Evolutionary conservation across 208 protist genomes (phyloP).

Genomic region (Acanthamoeba culbertsoni): DNA sequence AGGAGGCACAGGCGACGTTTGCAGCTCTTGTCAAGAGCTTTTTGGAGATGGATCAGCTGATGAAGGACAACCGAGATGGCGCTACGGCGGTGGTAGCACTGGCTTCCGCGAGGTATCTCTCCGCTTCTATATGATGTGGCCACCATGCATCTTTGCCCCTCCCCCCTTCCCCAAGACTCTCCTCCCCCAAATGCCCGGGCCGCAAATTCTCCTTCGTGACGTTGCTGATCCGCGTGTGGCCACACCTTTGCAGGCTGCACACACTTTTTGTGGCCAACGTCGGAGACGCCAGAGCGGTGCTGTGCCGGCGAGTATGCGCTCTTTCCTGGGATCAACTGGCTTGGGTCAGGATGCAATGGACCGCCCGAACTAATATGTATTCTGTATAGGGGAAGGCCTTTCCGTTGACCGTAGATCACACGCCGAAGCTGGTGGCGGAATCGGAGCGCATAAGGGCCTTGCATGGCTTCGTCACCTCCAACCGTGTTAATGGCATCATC

Average conservation of each 20-base stretch:
- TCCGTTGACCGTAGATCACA: conserved; percentile 54
- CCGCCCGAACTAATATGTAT: background rate
- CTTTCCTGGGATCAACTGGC: background rate
- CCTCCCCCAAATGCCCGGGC: background rate
- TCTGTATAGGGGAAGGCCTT: conserved; percentile 6
- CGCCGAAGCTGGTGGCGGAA: background rate
- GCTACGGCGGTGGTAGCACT: conserved; percentile 47
- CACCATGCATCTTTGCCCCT: background rate
- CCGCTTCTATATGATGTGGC: no score
- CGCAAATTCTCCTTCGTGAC: no score
- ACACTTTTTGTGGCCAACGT: conserved; percentile 62
- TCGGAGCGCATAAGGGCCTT: conserved; percentile 33
- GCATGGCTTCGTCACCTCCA: conserved; percentile 48
- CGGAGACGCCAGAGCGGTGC: conserved; percentile 39
- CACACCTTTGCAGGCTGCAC: background rate
- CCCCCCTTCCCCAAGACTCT: background rate
- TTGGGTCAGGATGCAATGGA: no score
- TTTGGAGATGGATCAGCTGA: conserved; percentile 41
- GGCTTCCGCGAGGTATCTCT: background rate
- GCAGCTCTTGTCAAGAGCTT: conserved; percentile 39
- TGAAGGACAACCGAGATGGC: conserved; percentile 50
- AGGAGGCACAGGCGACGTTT: background rate
- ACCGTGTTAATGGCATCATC: conserved; percentile 54
- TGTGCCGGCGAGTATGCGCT: background rate
- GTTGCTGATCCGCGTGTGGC: no score